Conservation (phyloP, 2,329 filamentous ascomycete species). For the Graphiopsis chlorocephala region DNA sequence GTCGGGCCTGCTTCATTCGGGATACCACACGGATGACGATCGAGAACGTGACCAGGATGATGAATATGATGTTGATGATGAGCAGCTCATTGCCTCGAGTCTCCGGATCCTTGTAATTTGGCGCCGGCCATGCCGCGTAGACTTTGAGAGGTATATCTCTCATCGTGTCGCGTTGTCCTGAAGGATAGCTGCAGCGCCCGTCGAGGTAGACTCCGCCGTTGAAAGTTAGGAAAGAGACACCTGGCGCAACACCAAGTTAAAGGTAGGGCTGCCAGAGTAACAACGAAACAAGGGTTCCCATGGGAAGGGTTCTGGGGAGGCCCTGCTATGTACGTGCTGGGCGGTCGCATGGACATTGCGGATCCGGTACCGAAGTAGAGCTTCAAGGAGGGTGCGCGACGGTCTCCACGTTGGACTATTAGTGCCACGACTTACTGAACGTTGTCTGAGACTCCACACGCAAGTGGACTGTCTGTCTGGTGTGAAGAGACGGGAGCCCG, state of each 20-base stretch:
- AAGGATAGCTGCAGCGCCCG: neutral
- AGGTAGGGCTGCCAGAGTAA: neutral
- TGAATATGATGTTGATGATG: conserved; percentile 40
- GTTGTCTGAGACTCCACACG: neutral
- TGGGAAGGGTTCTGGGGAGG: neutral
- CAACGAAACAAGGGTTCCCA: neutral
- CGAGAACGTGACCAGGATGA: conserved; percentile 36
- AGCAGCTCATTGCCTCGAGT: conserved; percentile 41
- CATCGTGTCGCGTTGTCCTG: neutral
- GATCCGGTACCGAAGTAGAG: neutral
- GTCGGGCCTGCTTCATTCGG: conserved; percentile 41
- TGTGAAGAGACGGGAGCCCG: neutral
- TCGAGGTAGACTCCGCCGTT: neutral
- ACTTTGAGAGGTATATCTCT: conserved; percentile 30
- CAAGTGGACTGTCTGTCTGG: neutral
- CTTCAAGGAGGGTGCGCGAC: neutral
- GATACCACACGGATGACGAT: conserved; percentile 42
- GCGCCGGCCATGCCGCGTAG: conserved; percentile 38
- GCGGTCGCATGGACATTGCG: neutral
- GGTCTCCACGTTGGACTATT: neutral
- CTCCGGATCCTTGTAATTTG: conserved; percentile 42
- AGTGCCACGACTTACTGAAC: neutral
- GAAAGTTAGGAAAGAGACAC: neutral
- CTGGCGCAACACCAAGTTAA: neutral
- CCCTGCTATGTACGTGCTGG: neutral